phyloP scores from a whole-genome alignment of 2,329 filamentous ascomycete species.

The Colletotrichum limetticola region DNA sequence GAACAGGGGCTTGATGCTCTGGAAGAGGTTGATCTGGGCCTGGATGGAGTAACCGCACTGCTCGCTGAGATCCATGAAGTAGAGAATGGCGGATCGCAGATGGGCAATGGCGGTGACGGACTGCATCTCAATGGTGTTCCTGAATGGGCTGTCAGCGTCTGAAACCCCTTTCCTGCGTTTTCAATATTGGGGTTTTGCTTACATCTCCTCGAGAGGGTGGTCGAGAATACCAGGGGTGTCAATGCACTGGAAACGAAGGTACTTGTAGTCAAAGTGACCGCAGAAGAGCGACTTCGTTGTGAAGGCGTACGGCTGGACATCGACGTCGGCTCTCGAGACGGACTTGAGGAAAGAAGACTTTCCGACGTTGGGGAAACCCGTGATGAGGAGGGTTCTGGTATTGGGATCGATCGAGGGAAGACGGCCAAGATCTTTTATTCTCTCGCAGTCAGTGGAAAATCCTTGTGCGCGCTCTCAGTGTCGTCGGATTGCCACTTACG shows the following conservation, averaged over 20 bases:
- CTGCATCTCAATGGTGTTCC: conserved; percentile 99
- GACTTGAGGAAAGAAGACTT: conserved; percentile 93
- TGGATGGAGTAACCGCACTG: conserved; percentile 95
- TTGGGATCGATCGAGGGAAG: conserved; percentile 98
- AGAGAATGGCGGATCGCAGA: conserved; percentile 91
- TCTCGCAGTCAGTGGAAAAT: neutral
- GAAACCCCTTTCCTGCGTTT: neutral
- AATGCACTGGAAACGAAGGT: conserved; percentile 88
- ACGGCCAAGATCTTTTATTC: conserved; percentile 83
- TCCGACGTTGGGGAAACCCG: conserved; percentile 96
- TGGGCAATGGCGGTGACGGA: conserved; percentile 98
- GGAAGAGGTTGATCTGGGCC: conserved; percentile 94
- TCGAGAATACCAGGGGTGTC: conserved; percentile 99
- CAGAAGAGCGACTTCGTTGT: conserved; percentile 98
- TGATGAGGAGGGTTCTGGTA: conserved; percentile 94
- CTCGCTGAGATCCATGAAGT: conserved; percentile 98
- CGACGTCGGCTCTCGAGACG: conserved; percentile 32
- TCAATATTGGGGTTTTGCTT: neutral
- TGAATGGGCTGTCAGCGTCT: neutral
- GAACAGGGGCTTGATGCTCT: conserved; percentile 96
- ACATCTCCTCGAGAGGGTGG: conserved; percentile 91
- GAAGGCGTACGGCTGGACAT: conserved; percentile 93
- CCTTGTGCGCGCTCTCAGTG: neutral
- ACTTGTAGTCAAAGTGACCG: conserved; percentile 98
- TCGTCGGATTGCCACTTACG: conserved; percentile 42